Evolutionary conservation across 495 filamentous ascomycete species (phyloP).

Genomic region (Penicillium diatomitis): DNA sequence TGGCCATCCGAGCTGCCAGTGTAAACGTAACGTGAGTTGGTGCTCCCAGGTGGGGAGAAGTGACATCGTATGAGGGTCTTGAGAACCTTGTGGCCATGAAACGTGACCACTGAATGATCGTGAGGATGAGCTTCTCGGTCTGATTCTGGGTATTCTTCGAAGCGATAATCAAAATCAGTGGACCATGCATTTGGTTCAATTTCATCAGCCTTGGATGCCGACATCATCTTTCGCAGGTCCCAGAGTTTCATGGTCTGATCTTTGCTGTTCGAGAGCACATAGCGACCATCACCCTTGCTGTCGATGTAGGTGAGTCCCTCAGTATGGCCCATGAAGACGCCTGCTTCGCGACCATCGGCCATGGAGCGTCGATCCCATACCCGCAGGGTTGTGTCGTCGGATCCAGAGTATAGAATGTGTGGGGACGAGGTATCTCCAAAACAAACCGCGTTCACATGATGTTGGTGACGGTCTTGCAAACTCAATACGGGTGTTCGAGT

Average conservation of each 20-base stretch:
- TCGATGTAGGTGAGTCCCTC: slow-evolving; percentile 94
- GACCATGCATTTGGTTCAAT: slow-evolving; percentile 47
- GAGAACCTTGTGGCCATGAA: slow-evolving; percentile 78
- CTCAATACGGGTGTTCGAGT: slow-evolving; percentile 60
- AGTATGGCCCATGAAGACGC: slow-evolving; percentile 88
- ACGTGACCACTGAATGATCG: slow-evolving; percentile 90
- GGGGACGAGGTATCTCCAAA: slow-evolving; percentile 85
- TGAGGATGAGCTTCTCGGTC: slow-evolving; percentile 68
- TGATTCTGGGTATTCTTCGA: slow-evolving; percentile 55
- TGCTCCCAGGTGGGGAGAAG: slow-evolving; percentile 84
- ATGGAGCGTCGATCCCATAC: slow-evolving; percentile 94
- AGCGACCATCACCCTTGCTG: slow-evolving; percentile 91
- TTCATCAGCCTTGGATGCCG: slow-evolving; percentile 50
- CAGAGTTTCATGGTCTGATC: slow-evolving; percentile 97
- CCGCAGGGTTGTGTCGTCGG: slow-evolving; percentile 62
- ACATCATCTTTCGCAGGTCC: slow-evolving; percentile 83
- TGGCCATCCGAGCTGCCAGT: slow-evolving; percentile 79
- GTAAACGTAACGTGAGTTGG: slow-evolving; percentile 89
- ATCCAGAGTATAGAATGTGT: slow-evolving; percentile 93
- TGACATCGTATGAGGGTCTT: slow-evolving; percentile 91
- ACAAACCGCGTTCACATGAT: slow-evolving; percentile 96
- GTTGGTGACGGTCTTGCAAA: slow-evolving; percentile 60
- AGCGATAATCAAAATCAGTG: slow-evolving; percentile 81
- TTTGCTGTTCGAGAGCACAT: slow-evolving; percentile 88
- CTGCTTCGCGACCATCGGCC: slow-evolving; percentile 78